Evolutionary conservation across 305 asterid species (phyloP), one percentile per base, ranked within the genome.

Genomic region (Fraxinus nigra): DNA sequence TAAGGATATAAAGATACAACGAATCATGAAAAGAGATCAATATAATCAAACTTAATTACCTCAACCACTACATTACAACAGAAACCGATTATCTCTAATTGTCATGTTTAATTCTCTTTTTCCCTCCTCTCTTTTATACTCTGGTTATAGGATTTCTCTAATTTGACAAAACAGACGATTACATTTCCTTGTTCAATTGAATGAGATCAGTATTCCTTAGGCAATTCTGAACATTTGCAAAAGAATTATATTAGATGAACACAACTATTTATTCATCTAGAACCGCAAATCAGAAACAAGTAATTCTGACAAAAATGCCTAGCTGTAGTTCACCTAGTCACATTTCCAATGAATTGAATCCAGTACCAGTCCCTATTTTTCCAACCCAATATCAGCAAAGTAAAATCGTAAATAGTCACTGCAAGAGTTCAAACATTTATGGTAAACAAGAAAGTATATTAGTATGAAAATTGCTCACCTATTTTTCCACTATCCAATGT

Each of bases 301-400:
- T 75, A 40, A 40, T 75, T 24, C 48, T 4, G 11, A 20, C 48
- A 24, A 30, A 80, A 82, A 75, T 43, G 75, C 82, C 87, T 78
- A 86, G 83, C 79, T 65, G 90, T 33, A 85, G 85, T 83, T 87
- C 88, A 87, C 85, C 85, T 80, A 65, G 88, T 80, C 88, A 85
- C 85, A 87, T 83, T 87, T 83, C 87, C 79, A 76, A 83, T 70
- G 85, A 85, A 85, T 79, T 35, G 80, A 85, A 76, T 81, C 85
- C 90, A 56, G 80, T 77, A 86, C 82, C 82, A 84, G 85, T 77
- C 65, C 87, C 89, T 87, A 85, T 85, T 81, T 82, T 77, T 80
- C 85, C 86, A 85, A 80, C 76, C 59, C 33, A n/a, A 72, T 46
- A 85, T 80, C 84, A 89, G 89, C 83, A 82, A 75, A 78, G 72